Base-by-base conservation (phyloP, 192 early-diverging fungal species). In the Backusella tarrabulga region DNA sequence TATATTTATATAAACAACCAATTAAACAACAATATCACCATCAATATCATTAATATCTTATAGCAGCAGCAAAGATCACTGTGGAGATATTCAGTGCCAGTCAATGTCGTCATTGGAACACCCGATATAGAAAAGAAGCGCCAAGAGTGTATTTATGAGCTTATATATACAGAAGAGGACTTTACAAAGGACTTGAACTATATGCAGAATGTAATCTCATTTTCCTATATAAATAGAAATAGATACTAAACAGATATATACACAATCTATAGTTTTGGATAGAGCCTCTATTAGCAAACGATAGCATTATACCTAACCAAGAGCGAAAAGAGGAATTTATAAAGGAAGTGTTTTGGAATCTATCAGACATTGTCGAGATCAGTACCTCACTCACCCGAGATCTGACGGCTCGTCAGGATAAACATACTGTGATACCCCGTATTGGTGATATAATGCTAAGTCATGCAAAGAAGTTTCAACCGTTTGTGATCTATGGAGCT, bases 91-190 rank as follows among this genome's bases (percentile, higher is more conserved):
- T 91, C 93, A 1, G 96, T 97, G 17, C 92, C 96, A 17, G 86
- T 87, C 72, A 90, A 93, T 34, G 84, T 97, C 34, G 82, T 92
- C 2, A 90, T 92, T 44, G 89, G 90, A 3, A 87, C 95, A 5
- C 91, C 92, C 7, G 81, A 90, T 36, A 76, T 87, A 35, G 97
- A 99, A 81, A 89, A 92, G 70, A 93, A 95, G 76, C 89, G 97
- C 0, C 97, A 99, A 81, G 96, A 99, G 80, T 89, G 90, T 36
- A 94, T 99, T 81, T 97, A 92, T 81, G 97, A 99, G 84, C 77
- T 97, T 60, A 93, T 97, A 38, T 90, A 95, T 67, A 96, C 92
- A 5, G 95, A 99, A 75, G 88, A 90, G 67, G 93, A 97, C 77
- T 98, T 95, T 87, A 93, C 97, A 54, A 88, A 88, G 44, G 95